A percentile compares a stretch with the other conserved stretches of the same genome.
Conservation (phyloP, 2,329 filamentous ascomycete species). For the Dactylellina cionopaga region DNA sequence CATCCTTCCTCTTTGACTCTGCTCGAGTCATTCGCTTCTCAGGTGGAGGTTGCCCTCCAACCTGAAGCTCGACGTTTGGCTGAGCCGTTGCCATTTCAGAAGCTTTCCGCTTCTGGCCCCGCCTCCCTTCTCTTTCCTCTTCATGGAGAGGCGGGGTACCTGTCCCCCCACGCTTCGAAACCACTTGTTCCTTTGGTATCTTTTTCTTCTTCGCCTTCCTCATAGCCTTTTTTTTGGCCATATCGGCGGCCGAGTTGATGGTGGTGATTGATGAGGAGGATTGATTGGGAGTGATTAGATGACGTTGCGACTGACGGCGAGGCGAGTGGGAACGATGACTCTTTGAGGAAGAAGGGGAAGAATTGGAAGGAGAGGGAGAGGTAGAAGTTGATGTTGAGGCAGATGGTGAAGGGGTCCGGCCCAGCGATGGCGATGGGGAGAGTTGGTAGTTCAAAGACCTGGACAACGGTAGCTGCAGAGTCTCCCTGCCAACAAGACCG, state of each 20-base stretch:
- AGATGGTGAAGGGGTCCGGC: slow-evolving; percentile 31
- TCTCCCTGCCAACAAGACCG: slow-evolving; percentile 24
- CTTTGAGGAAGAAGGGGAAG: slow-evolving; percentile 31
- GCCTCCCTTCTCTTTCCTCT: background rate
- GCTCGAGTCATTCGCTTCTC: slow-evolving; percentile 46
- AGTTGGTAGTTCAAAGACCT: slow-evolving; percentile 27
- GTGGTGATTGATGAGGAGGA: slow-evolving; percentile 11
- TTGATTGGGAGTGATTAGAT: background rate
- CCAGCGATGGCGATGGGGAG: slow-evolving; percentile 47
- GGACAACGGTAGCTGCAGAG: slow-evolving; percentile 37
- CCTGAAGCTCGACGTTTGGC: slow-evolving; percentile 18
- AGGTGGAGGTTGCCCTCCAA: slow-evolving; percentile 27
- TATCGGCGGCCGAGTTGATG: background rate
- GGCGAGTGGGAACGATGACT: background rate
- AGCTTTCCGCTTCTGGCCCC: slow-evolving; percentile 50
- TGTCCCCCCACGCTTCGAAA: slow-evolving; percentile 14
- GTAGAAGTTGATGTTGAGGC: slow-evolving; percentile 7
- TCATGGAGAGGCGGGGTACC: background rate
- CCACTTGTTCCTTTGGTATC: slow-evolving; percentile 15
- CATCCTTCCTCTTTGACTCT: slow-evolving; percentile 28
- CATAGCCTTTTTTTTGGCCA: slow-evolving; percentile 10
- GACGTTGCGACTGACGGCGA: background rate
- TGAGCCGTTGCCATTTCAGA: slow-evolving; percentile 36
- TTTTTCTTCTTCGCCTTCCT: slow-evolving; percentile 8
- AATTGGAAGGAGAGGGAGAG: slow-evolving; percentile 25